Evolutionary conservation across 2,329 filamentous ascomycete genomes (phyloP), one percentile per base, ranked within the genome.

Genomic region (Epichloe elymi): DNA sequence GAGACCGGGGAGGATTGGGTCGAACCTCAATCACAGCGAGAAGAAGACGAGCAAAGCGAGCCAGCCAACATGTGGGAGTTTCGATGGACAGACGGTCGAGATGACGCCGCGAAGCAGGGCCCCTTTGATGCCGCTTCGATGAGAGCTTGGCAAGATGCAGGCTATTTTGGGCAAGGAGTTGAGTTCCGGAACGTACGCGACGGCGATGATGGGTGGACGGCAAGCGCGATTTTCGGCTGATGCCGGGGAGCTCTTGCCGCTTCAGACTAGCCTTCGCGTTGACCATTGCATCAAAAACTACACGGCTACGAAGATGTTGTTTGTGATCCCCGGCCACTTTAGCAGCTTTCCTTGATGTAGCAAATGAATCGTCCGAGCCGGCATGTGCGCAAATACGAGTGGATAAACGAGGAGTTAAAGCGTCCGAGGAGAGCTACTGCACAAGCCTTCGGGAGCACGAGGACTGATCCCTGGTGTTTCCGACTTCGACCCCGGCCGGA

Each of bases 121-220:
- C 91, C 93, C 0, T 98, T 89, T 65, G 88, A 96, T 62, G 79
- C 77, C 7, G 66, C 75, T 5, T 91, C 85, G 38, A 97, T 98
- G 93, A 80, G 82, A 60, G 86, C 87, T 2, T 98, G 93, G 93
- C 82, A 85, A 58, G 82, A 87, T 55, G 88, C 88, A 23, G 93
- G 93, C 3, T 97, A 97, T 65, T 98, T 98, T 67, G 85, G 83
- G 12, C 85, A 93, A 56, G 88, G 87, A 0, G 88, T 95, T 23
- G 91, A 90, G 63, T 90, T 91, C 60, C 76, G 82, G 56, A 72
- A 68, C 54, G 76, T 70, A 6, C 79, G 76, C 11, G 72, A 75
- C 44, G 74, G 76, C 23, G 72, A 67, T 20, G 65, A 66, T 39
- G 52, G n/a, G 11, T 86, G 82, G 82, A 74, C 61, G 52, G 67